Percentiles rank a stretch among this genome's conserved stretches.
Evolutionary conservation across 2,329 filamentous ascomycete species (phyloP).

Genomic region (Xylaria hypoxylon): DNA sequence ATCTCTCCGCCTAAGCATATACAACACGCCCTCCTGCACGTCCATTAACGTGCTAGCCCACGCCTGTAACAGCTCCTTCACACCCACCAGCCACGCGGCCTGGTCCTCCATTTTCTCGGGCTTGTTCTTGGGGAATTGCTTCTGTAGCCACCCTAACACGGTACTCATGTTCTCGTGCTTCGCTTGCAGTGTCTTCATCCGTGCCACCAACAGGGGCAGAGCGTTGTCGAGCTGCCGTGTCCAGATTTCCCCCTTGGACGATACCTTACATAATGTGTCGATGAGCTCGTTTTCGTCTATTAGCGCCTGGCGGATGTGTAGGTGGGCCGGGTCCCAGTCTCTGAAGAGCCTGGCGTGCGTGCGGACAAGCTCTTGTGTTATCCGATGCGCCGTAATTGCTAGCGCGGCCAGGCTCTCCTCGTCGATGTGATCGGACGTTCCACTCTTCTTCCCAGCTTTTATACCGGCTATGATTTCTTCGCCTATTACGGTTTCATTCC

Average conservation of each 20-base stretch:
- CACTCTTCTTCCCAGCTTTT: no score
- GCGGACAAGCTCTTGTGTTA: slow-evolving; percentile 13
- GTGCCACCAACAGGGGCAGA: background rate
- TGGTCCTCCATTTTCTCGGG: background rate
- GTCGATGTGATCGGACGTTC: no score
- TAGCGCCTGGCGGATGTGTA: background rate
- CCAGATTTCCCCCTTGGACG: background rate
- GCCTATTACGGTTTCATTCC: no score
- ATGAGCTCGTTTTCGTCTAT: background rate
- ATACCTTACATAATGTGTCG: background rate
- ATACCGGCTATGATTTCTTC: no score
- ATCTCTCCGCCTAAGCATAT: slow-evolving; percentile 29
- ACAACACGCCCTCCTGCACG: slow-evolving; percentile 38
- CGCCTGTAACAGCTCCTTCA: slow-evolving; percentile 29
- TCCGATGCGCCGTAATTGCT: background rate
- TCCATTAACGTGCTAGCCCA: slow-evolving; percentile 34
- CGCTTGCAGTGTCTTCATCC: background rate
- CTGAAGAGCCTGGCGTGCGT: slow-evolving; percentile 25
- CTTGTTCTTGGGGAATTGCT: background rate
- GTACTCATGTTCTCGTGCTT: background rate
- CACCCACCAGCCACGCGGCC: slow-evolving; percentile 21
- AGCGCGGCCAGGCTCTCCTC: slow-evolving; percentile 9
- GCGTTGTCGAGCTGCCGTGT: background rate
- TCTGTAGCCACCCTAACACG: background rate
- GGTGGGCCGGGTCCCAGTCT: background rate